A percentile compares a stretch with the other conserved stretches of the same genome.
These are phyloP conservation scores for Setaria italica DNA, from an alignment of 202 grass and related monocot species.

Conservation along the genomic window DNA sequence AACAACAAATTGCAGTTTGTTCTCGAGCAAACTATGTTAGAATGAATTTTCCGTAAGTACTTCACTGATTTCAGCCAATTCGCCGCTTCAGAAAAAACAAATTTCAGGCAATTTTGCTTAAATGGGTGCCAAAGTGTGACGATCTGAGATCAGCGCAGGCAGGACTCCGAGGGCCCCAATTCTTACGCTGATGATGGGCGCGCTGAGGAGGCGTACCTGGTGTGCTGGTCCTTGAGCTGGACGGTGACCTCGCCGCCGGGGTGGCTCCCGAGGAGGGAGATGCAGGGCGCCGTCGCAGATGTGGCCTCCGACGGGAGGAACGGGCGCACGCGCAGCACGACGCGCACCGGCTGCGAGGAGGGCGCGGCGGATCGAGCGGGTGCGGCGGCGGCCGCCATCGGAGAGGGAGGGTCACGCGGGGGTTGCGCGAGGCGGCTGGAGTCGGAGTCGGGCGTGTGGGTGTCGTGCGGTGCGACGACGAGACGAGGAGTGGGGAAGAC, in stretches of 20 bases:
- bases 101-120: neutral
- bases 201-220: slow-evolving; percentile 47
- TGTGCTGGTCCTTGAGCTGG: slow-evolving; percentile 78
- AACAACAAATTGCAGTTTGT: neutral
- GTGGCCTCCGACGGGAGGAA: slow-evolving; percentile 67
- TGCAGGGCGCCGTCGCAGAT: slow-evolving; percentile 45
- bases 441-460: neutral
- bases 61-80: neutral
- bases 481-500: neutral
- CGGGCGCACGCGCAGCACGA: slow-evolving; percentile 83
- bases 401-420: neutral
- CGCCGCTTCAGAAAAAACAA: too few relatives aligned
- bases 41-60: neutral
- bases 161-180: neutral
- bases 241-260: slow-evolving; percentile 60
- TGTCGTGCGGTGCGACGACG: neutral
- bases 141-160: neutral
- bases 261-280: slow-evolving; percentile 55
- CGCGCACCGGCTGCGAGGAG: slow-evolving; percentile 56
- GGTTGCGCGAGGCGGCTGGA: neutral
- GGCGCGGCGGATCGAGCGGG: neutral
- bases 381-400: slow-evolving; percentile 48
- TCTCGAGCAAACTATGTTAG: neutral
- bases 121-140: slow-evolving; percentile 3
- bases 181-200: neutral